Conservation (phyloP, 768 basidiomycete species). For the Tubosaeta sp. region DNA sequence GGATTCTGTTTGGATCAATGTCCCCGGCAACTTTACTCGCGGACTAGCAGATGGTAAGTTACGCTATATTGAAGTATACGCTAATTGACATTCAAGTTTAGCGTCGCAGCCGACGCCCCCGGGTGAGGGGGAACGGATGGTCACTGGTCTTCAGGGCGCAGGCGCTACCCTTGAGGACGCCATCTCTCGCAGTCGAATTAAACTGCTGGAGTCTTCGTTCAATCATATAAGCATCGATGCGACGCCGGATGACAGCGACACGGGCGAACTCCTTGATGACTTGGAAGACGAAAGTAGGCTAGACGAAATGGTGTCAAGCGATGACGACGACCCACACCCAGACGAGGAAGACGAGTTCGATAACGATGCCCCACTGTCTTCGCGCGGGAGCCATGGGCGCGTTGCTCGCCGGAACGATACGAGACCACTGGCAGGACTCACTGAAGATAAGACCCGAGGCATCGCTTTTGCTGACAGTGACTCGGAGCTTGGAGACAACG, state of each 20-base stretch:
- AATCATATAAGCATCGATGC: conserved; percentile 52
- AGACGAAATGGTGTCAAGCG: conserved; percentile 3
- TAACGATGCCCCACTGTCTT: background rate
- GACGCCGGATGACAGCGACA: conserved; percentile 34
- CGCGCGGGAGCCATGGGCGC: conserved; percentile 44
- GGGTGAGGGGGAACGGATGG: conserved; percentile 97
- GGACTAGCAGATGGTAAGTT: conserved; percentile 60
- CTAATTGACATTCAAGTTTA: conserved; percentile 25
- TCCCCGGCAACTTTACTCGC: conserved; percentile 88
- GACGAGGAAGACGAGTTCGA: conserved; percentile 3
- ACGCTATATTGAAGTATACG: background rate
- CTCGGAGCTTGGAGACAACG: conserved; percentile 60
- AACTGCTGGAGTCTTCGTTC: conserved; percentile 78
- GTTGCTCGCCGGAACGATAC: conserved; percentile 39
- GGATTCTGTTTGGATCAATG: conserved; percentile 97
- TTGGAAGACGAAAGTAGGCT: background rate
- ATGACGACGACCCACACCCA: background rate
- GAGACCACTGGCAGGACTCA: conserved; percentile 36
- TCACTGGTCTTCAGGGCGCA: conserved; percentile 92
- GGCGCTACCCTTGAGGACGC: conserved; percentile 76
- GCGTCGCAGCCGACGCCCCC: conserved; percentile 65
- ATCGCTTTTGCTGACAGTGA: conserved; percentile 76
- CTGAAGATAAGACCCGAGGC: conserved; percentile 35
- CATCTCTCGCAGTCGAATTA: conserved; percentile 76
- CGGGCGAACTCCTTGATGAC: conserved; percentile 24